These are phyloP conservation scores for Chrysoporthe austroafricana DNA, from an alignment of 2,329 filamentous ascomycete species.

Conservation along the genomic window DNA sequence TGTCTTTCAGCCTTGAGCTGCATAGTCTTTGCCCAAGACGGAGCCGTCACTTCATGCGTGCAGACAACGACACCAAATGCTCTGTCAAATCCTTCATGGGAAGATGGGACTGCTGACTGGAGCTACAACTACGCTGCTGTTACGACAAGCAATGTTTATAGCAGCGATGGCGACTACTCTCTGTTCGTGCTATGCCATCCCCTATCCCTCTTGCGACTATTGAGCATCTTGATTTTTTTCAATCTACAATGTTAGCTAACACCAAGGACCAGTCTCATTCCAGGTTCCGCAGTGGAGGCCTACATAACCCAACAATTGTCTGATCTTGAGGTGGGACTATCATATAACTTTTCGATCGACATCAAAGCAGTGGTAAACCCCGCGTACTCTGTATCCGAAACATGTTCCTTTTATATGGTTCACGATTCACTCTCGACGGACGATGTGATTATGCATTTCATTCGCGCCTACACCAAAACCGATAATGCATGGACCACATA, in stretches of 20 bases:
- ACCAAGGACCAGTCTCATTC: not conserved
- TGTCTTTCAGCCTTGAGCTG: not conserved
- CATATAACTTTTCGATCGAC: not conserved
- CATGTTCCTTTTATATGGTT: not conserved
- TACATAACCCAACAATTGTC: not conserved
- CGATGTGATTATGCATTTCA: not conserved
- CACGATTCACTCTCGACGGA: not conserved
- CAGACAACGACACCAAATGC: not conserved
- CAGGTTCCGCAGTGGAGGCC: too few relatives aligned
- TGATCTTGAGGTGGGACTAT: not conserved
- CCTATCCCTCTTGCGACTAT: not conserved
- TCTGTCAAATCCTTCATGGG: conserved; percentile 8
- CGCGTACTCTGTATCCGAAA: not conserved
- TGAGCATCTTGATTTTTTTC: not conserved
- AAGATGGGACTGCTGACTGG: conserved; percentile 1
- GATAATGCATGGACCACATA: not conserved
- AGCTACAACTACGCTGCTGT: not conserved
- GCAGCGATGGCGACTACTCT: not conserved
- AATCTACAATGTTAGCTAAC: not conserved
- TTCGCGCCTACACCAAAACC: not conserved
- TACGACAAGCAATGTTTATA: not conserved
- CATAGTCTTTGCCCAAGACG: not conserved
- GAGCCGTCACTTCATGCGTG: not conserved
- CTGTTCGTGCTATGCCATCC: not conserved
- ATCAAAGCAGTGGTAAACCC: not conserved